Conservation (phyloP, 2,329 filamentous ascomycete genomes). For the Cladosporium oxysporum region DNA sequence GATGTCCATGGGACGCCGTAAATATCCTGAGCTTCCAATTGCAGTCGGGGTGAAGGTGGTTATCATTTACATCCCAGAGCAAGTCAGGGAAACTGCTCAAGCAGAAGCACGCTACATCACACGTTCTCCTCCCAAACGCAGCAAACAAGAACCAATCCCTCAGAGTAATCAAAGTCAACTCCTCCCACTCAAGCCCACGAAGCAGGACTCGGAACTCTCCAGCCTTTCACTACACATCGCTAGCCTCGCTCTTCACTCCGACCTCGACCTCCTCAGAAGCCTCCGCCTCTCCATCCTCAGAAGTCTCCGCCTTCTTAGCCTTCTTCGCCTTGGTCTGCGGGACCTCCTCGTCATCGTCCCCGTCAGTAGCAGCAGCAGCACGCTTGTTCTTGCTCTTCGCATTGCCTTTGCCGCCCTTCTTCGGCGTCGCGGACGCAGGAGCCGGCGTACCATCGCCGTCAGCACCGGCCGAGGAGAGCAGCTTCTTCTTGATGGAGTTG, state of each 20-base stretch:
- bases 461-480: slow-evolving; percentile 14
- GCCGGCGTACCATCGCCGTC: not conserved
- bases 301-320: not conserved
- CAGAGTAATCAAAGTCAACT: not conserved
- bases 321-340: slow-evolving; percentile 23
- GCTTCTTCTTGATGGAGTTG: slow-evolving; percentile 24
- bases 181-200: not conserved
- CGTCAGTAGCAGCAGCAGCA: not conserved
- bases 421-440: not conserved
- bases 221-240: slow-evolving; percentile 4
- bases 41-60: not conserved
- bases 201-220: not conserved
- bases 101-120: not conserved
- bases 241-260: not conserved
- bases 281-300: not conserved
- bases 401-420: slow-evolving; percentile 8
- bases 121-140: not conserved
- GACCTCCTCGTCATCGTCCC: slow-evolving; percentile 24
- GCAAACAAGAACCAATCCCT: not conserved
- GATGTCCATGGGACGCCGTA: no score
- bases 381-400: slow-evolving; percentile 1
- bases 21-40: not conserved
- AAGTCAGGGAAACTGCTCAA: not conserved
- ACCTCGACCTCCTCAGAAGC: not conserved
- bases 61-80: not conserved